A percentile compares a stretch with the other conserved stretches of the same genome.
Evolutionary conservation across 140 eudicot genomes (phyloP).

Genomic region (Stevia rebaudiana): DNA sequence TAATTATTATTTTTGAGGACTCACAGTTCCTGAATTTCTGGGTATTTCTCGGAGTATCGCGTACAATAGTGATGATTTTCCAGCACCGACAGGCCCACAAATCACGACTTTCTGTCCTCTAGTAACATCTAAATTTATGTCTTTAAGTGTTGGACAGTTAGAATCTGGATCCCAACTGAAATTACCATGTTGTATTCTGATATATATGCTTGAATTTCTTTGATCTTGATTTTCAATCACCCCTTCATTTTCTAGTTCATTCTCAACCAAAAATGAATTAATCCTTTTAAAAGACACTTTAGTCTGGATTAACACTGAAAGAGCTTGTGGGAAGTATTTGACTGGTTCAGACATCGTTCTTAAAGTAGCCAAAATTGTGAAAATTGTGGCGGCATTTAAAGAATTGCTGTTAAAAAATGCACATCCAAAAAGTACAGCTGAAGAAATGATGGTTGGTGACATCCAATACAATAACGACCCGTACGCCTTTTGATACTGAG

Average conservation of each 20-base stretch:
- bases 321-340: constrained; percentile 50
- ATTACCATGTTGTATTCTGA: constrained; percentile 38
- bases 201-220: constrained; percentile 4
- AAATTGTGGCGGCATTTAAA: constrained; percentile 54
- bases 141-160: constrained; percentile 30
- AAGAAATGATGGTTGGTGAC: constrained; percentile 70
- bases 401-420: constrained; percentile 46
- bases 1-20: too few species aligned
- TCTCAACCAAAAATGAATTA: constrained; percentile 48
- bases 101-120: constrained; percentile 56
- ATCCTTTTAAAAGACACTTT: constrained; percentile 65
- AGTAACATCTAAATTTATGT: constrained; percentile 38
- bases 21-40: constrained; percentile 51
- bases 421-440: constrained; percentile 47
- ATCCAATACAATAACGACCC: constrained; percentile 56
- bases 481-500: constrained; percentile 33
- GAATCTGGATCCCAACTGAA: constrained; percentile 62
- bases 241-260: constrained; percentile 42
- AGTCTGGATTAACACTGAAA: constrained; percentile 51
- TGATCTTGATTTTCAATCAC: background rate
- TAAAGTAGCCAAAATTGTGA: constrained; percentile 49
- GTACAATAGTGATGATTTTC: constrained; percentile 60
- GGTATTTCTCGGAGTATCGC: constrained; percentile 63
- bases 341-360: constrained; percentile 64
- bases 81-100: constrained; percentile 77